Evolutionary conservation across 352 stramenopile species (phyloP).

Genomic region (Elongisporangium prolatum): DNA sequence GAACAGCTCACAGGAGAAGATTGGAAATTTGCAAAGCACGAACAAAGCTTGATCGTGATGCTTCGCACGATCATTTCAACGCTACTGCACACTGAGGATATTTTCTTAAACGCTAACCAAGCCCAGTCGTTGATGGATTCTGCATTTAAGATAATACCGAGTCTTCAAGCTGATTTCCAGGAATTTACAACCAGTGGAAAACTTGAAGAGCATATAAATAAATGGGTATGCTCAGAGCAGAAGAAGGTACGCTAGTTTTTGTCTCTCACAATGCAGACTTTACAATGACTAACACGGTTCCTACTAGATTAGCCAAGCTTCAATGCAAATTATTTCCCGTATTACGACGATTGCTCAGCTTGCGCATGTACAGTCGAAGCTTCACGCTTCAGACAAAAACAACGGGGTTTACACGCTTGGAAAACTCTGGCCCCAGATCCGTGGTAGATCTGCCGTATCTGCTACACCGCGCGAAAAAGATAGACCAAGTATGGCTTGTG

Average conservation of each 20-base stretch:
- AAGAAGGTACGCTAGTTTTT: slow-evolving; percentile 24
- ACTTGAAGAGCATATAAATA: slow-evolving; percentile 18
- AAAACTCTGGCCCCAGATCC: slow-evolving; percentile 24
- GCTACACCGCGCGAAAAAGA: background rate
- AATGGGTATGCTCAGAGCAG: slow-evolving; percentile 31
- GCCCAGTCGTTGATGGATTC: slow-evolving; percentile 16
- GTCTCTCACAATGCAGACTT: background rate
- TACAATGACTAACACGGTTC: background rate
- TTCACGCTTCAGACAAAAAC: slow-evolving; percentile 32
- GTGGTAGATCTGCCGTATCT: background rate
- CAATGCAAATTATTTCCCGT: slow-evolving; percentile 32
- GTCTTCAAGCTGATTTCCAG: slow-evolving; percentile 22
- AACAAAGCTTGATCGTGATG: slow-evolving; percentile 42
- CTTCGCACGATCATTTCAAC: slow-evolving; percentile 57
- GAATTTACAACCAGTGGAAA: slow-evolving; percentile 17
- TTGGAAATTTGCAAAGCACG: slow-evolving; percentile 10
- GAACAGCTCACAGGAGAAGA: slow-evolving; percentile 5
- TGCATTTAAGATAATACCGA: slow-evolving; percentile 16
- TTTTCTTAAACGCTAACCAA: slow-evolving; percentile 34
- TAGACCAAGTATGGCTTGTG: background rate
- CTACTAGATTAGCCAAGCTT: slow-evolving; percentile 14
- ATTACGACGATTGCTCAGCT: slow-evolving; percentile 58
- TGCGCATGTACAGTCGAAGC: slow-evolving; percentile 51
- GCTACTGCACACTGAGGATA: slow-evolving; percentile 43
- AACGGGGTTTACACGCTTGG: slow-evolving; percentile 28